Evolutionary conservation across 805 yeast genomes (phyloP), one percentile per base, ranked within the genome.

Genomic region (Cyberlindnera misumaiensis): DNA sequence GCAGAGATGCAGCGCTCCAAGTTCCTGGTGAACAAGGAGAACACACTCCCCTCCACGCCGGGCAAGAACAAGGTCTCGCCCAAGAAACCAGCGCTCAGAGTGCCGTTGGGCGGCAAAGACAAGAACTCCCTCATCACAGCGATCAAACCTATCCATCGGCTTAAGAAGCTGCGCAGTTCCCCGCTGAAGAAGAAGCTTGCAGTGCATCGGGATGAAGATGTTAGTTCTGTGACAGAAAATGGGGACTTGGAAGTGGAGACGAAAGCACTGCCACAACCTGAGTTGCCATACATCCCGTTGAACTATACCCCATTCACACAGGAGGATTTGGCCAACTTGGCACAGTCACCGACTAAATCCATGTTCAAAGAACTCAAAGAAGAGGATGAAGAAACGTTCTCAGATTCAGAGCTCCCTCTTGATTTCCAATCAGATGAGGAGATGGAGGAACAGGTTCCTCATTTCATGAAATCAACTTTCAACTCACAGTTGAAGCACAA

Each of bases 251-350:
- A 69, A 36, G 60, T 77, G n/a, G 84, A 78, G 44, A 52, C 55
- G 30, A 68, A 67, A 16, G 73, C 82, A 5, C 53, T 56, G 16
- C 53, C 51, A 27, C 58, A 55, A 22, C 58, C 58, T 3, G 70
- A 64, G 16, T 44, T 66, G 17, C 65, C 68, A 3, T 67, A 70
- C 42, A 52, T 61, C 5, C 81, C 82, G 18, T 47, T 60, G 44
- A 68, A 67, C 30, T 58, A 66, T 44, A 66, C 65, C n/a, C 67
- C 70, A 2, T 58, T 72, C 24, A 50, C 59, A 10, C 48, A 54
- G 4, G 55, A 56, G 39, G 62, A 64, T 51, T 59, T 41, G 41
- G 36, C 22, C 47, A 53, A 44, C 39, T 60, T 47, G 44, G 51
- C 26, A 40, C 53, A 20, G 39, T 46, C 46, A 16, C 56, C 35